These are phyloP conservation scores for Kockiozyma suomiensis DNA, from an alignment of 805 yeast species.

Conservation along the genomic window DNA sequence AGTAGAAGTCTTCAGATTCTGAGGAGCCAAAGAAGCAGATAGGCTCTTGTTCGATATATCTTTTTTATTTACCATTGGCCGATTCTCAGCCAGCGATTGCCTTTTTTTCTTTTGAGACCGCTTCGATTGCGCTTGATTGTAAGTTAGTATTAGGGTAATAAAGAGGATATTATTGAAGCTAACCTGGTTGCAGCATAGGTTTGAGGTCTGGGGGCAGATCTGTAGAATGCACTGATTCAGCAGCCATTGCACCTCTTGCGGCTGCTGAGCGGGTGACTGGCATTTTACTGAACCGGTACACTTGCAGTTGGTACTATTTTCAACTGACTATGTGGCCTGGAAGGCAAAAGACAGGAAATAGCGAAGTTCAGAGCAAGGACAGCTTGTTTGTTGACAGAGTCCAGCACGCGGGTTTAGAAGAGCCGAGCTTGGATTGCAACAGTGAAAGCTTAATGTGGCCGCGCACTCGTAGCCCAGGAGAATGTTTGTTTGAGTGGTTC, in stretches of 20 bases:
- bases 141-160: background rate
- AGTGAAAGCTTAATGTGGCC: background rate
- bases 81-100: slow-evolving; percentile 9
- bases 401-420: background rate
- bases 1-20: background rate
- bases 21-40: background rate
- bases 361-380: background rate
- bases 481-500: background rate
- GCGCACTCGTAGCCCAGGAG: background rate
- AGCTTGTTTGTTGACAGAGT: background rate
- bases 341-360: too few relatives aligned
- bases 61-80: background rate
- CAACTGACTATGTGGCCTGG: too few relatives aligned
- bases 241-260: background rate
- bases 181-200: slow-evolving; percentile 3
- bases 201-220: background rate
- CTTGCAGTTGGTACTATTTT: too few relatives aligned
- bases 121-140: background rate
- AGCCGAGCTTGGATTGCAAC: background rate
- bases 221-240: background rate
- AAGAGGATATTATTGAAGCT: background rate
- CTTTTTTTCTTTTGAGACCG: background rate
- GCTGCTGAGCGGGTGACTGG: slow-evolving; percentile 19
- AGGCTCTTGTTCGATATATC: background rate
- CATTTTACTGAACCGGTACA: slow-evolving; percentile 1